A percentile compares a stretch with the other conserved stretches of the same genome.
phyloP scores from a whole-genome alignment of 257 asterid genomes.

The Datura wrightii region DNA sequence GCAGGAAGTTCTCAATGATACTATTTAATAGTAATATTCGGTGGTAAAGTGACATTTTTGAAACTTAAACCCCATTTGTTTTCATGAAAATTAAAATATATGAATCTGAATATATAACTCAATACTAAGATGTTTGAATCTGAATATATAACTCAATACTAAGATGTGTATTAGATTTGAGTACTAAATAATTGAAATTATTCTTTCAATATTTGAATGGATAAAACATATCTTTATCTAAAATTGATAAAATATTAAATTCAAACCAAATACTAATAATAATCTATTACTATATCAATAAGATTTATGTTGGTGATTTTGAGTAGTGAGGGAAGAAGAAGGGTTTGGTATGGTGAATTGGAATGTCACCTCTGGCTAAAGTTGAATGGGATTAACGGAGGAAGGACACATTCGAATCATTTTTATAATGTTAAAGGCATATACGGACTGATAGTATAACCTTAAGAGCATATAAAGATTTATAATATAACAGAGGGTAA shows the following conservation, averaged over 20 bases:
- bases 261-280: neutral
- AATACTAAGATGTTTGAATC: neutral
- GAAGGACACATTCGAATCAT: neutral
- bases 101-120: neutral
- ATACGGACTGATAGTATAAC: neutral
- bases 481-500: no score
- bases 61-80: neutral
- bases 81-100: no score
- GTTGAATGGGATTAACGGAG: neutral
- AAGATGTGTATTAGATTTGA: neutral
- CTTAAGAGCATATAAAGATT: no score
- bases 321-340: neutral
- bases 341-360: neutral
- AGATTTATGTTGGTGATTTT: neutral
- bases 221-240: neutral
- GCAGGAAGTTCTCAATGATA: no score
- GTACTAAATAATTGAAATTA: no score
- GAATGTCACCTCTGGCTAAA: neutral
- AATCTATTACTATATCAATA: neutral
- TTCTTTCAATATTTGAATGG: neutral
- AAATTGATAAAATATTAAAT: neutral
- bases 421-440: neutral
- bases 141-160: neutral
- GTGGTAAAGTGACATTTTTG: neutral
- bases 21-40: no score